A percentile compares a stretch with the other conserved stretches of the same genome.
Evolutionary conservation across 169 alveolate genomes (phyloP).

Genomic region (Plasmodium blacklocki): DNA sequence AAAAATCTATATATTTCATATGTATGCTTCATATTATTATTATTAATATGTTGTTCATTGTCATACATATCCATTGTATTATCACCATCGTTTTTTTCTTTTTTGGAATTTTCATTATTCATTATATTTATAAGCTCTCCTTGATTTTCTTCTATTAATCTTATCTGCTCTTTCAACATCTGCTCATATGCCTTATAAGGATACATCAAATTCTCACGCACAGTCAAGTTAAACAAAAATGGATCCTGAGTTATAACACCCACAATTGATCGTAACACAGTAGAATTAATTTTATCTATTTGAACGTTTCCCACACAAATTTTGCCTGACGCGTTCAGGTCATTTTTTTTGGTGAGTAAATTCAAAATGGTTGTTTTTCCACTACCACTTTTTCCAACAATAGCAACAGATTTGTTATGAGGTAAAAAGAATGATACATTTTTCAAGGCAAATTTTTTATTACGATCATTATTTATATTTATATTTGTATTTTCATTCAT

Average conservation of each 20-base stretch:
- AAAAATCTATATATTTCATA: constrained; percentile 30
- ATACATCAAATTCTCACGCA: constrained; percentile 19
- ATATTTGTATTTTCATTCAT: neutral
- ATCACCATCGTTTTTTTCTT: neutral
- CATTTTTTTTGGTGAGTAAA: constrained; percentile 91
- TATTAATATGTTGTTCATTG: constrained; percentile 1
- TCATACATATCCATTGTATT: neutral
- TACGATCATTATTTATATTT: neutral
- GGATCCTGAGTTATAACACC: constrained; percentile 69
- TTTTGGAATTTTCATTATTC: neutral
- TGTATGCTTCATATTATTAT: neutral
- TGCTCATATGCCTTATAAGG: constrained; percentile 55
- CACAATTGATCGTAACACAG: constrained; percentile 42
- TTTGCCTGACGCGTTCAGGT: constrained; percentile 81
- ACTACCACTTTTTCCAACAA: constrained; percentile 95
- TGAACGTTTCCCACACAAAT: constrained; percentile 78
- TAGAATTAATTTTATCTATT: constrained; percentile 31
- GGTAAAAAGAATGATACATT: constrained; percentile 56
- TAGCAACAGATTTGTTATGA: constrained; percentile 88
- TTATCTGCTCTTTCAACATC: constrained; percentile 55
- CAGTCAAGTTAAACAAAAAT: constrained; percentile 34
- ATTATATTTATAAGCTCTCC: neutral
- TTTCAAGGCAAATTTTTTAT: constrained; percentile 35
- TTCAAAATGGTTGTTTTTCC: constrained; percentile 95
- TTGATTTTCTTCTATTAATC: constrained; percentile 10